Evolutionary conservation across 768 basidiomycete species (phyloP).

Genomic region (Panaeolus cyanescens): DNA sequence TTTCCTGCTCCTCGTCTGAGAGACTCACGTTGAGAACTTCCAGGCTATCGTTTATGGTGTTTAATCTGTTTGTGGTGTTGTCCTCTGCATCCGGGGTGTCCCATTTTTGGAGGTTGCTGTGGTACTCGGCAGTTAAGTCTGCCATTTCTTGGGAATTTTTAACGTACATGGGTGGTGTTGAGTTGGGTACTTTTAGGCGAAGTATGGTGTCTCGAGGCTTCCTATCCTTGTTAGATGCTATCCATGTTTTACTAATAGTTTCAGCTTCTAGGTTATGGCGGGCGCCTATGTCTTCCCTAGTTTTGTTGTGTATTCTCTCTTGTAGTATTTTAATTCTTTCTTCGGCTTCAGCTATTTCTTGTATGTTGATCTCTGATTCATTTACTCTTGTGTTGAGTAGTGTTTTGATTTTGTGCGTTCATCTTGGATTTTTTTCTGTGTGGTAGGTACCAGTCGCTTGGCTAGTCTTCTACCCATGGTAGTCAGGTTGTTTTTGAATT

Average conservation of each 20-base stretch:
- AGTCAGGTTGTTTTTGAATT: conserved; percentile 4
- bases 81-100: too few relatives aligned
- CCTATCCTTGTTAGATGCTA: conserved; percentile 4
- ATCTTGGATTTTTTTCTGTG: not conserved
- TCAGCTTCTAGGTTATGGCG: conserved; percentile 6
- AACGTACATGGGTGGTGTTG: conserved; percentile 6
- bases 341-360: too few relatives aligned
- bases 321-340: too few relatives aligned
- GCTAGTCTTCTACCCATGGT: not conserved
- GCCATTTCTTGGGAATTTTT: conserved; percentile 30
- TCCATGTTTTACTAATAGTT: conserved; percentile 8
- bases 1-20: too few relatives aligned
- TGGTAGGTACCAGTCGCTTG: not conserved
- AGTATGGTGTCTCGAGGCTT: conserved; percentile 5
- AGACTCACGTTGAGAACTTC: too few relatives aligned
- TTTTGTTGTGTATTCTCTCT: not conserved
- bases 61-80: too few relatives aligned
- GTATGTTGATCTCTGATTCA: too few relatives aligned
- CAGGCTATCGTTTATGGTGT: too few relatives aligned
- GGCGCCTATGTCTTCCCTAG: not conserved
- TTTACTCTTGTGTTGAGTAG: not conserved
- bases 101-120: too few relatives aligned
- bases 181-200: conserved; percentile 1
- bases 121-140: conserved; percentile 25
- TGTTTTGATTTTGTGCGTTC: not conserved